A percentile compares a stretch with the other conserved stretches of the same genome.
Conservation (phyloP, 345 rosid species). For the Populus alba region DNA sequence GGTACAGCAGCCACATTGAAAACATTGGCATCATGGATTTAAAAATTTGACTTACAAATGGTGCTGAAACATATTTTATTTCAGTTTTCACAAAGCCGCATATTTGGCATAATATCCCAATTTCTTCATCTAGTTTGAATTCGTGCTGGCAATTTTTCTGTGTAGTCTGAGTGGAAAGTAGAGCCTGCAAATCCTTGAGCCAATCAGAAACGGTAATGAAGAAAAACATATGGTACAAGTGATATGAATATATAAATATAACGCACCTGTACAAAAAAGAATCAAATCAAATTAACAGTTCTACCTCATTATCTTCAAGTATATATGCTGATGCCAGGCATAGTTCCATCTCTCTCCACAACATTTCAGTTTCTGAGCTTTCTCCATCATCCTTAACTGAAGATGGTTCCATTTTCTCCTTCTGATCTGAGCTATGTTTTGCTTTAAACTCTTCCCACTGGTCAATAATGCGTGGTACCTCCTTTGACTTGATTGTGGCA, state of each 20-base stretch:
- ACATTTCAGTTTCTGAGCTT: constrained; percentile 62
- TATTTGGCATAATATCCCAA: constrained; percentile 61
- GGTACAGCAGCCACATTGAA: neutral
- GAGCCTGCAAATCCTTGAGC: constrained; percentile 24
- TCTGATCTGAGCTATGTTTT: constrained; percentile 22
- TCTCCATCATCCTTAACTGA: constrained; percentile 54
- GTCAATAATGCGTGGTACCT: constrained; percentile 51
- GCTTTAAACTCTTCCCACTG: constrained; percentile 71
- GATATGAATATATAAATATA: neutral
- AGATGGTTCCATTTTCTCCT: constrained; percentile 31
- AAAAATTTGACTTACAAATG: constrained; percentile 68
- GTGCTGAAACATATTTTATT: constrained; percentile 66
- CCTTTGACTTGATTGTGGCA: constrained; percentile 42
- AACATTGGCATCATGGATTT: neutral
- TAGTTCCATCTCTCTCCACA: constrained; percentile 92
- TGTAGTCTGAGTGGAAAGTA: constrained; percentile 35
- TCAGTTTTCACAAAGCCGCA: constrained; percentile 78
- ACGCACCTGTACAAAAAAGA: neutral
- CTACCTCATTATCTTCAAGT: constrained; percentile 76
- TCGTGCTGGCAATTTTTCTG: constrained; percentile 60
- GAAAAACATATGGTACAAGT: neutral
- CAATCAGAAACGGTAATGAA: constrained; percentile 14
- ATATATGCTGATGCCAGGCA: constrained; percentile 71
- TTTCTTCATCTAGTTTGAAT: constrained; percentile 67
- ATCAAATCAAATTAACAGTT: neutral